A percentile compares a stretch with the other conserved stretches of the same genome.
phyloP scores from a whole-genome alignment of 2,329 filamentous ascomycete genomes.

The Botrytis sinoallii region DNA sequence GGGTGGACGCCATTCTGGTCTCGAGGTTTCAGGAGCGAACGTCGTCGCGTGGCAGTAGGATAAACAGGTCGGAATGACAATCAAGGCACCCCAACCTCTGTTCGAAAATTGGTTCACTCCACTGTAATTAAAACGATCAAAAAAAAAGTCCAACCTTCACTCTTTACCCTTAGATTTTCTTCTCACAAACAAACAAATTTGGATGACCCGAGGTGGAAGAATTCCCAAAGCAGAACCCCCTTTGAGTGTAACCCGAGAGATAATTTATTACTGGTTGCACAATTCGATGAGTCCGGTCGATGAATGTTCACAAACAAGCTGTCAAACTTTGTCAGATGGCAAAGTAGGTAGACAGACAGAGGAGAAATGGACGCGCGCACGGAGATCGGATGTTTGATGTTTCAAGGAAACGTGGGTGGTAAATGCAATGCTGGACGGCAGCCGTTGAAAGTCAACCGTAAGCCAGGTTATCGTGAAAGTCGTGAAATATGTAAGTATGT shows the following conservation, averaged over 20 bases:
- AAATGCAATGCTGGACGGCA: slow-evolving; percentile 3
- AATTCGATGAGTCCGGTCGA: not conserved
- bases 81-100: slow-evolving; percentile 19
- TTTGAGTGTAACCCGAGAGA: not conserved
- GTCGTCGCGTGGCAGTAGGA: not conserved
- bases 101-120: slow-evolving; percentile 4
- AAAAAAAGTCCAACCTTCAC: not conserved
- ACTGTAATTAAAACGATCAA: not conserved
- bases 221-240: not conserved
- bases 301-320: slow-evolving; percentile 5
- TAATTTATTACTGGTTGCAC: slow-evolving; percentile 10
- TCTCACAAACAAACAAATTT: not conserved
- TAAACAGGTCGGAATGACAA: slow-evolving; percentile 17
- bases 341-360: not conserved
- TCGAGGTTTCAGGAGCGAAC: not conserved
- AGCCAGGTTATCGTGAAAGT: not conserved
- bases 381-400: slow-evolving; percentile 20
- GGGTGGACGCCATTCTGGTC: not conserved
- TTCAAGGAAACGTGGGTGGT: slow-evolving; percentile 17
- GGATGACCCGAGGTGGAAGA: not conserved
- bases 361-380: slow-evolving; percentile 16
- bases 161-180: not conserved
- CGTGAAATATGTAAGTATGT: slow-evolving; percentile 4
- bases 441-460: not conserved
- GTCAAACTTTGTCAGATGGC: slow-evolving; percentile 8